Conservation (phyloP, 352 stramenopile genomes). For the Phytophthora meadii region DNA sequence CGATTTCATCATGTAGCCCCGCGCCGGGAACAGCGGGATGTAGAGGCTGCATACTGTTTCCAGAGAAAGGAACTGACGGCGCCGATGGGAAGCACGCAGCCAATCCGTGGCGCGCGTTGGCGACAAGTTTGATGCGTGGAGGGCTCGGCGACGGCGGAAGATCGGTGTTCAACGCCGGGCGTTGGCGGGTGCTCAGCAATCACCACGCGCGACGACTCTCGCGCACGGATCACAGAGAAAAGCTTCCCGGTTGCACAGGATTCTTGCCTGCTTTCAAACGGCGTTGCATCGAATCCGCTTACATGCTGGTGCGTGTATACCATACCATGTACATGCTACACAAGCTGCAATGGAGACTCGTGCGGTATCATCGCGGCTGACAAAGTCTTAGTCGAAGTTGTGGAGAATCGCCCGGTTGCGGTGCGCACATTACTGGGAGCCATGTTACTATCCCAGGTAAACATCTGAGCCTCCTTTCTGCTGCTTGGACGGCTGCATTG, state of each 20-base stretch:
- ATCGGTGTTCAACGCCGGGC: conserved; percentile 9
- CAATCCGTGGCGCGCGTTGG: background rate
- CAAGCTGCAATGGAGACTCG: background rate
- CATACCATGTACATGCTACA: too few relatives aligned
- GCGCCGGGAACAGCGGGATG: conserved; percentile 1
- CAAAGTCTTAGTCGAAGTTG: conserved; percentile 1
- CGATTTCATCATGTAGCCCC: conserved; percentile 2
- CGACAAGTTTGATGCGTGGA: conserved; percentile 30
- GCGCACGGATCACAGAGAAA: conserved; percentile 1
- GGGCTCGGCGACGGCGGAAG: conserved; percentile 31
- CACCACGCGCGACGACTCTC: background rate
- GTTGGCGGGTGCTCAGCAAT: conserved; percentile 27
- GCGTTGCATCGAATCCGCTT: background rate
- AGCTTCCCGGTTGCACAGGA: conserved; percentile 1
- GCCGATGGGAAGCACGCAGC: conserved; percentile 1
- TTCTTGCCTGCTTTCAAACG: background rate
- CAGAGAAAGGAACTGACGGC: background rate
- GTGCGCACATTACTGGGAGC: conserved; percentile 27
- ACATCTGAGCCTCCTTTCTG: conserved; percentile 23
- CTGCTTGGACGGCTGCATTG: conserved; percentile 14
- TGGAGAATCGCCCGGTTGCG: background rate
- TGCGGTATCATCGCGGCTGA: background rate
- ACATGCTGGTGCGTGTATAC: background rate
- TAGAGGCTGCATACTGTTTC: conserved; percentile 21
- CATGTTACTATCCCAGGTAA: conserved; percentile 30